Percentiles rank a stretch among this genome's conserved stretches.
Evolutionary conservation across 192 early-diverging fungal species (phyloP).

Genomic region (Coemansia javaensis): DNA sequence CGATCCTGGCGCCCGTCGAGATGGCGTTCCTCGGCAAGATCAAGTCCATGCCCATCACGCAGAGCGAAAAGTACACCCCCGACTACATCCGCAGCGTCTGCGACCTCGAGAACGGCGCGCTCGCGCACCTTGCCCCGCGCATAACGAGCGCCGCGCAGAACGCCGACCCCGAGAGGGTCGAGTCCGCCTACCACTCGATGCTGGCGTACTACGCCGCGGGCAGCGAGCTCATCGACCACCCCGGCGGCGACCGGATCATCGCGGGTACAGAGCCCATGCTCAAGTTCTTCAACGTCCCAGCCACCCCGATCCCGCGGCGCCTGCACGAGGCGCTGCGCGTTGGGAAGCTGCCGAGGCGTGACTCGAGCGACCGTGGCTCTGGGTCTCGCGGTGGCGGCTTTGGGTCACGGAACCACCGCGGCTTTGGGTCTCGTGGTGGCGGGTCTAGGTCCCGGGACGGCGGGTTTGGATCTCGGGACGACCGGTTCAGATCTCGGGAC

Average conservation of each 20-base stretch:
- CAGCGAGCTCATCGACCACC: constrained; percentile 10
- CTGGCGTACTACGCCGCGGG: constrained; percentile 34
- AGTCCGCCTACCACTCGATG: constrained; percentile 45
- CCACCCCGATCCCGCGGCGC: constrained; percentile 10
- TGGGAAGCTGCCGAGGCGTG: not conserved
- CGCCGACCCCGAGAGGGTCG: constrained; percentile 23
- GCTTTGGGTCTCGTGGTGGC: constrained; percentile 1
- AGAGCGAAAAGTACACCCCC: constrained; percentile 39
- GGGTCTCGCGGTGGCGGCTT: not conserved
- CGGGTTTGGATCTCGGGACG: too few relatives aligned
- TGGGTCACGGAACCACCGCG: not conserved
- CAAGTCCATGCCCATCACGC: constrained; percentile 54
- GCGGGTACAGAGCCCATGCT: constrained; percentile 5
- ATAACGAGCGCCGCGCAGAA: constrained; percentile 14
- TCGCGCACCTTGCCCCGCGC: constrained; percentile 25
- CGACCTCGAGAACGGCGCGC: constrained; percentile 11
- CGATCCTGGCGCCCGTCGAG: constrained; percentile 78
- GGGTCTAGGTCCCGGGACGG: too few relatives aligned
- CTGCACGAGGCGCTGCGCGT: constrained; percentile 3
- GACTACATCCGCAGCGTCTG: constrained; percentile 19
- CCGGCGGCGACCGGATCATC: constrained; percentile 17
- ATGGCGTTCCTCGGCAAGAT: constrained; percentile 63
- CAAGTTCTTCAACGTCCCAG: constrained; percentile 18
- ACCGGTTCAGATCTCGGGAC: too few relatives aligned
- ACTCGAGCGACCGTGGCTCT: not conserved